A percentile compares a stretch with the other conserved stretches of the same genome.
phyloP scores from a whole-genome alignment of 2,329 filamentous ascomycete species.

The Microdochium bolleyi region DNA sequence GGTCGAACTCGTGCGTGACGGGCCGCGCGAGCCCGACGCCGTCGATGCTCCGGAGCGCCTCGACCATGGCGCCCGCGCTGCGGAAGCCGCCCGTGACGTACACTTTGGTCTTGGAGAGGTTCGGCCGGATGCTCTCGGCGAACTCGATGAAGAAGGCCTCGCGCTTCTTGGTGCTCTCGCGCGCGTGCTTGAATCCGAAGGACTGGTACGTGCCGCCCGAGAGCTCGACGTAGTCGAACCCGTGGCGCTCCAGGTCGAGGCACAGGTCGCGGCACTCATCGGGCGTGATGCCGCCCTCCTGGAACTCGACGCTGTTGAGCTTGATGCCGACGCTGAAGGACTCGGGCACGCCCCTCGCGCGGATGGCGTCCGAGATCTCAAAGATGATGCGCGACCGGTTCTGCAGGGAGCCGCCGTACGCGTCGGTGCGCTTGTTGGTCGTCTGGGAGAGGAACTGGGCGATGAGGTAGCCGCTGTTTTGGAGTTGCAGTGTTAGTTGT shows the following conservation, averaged over 20 bases:
- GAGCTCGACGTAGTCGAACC: constrained; percentile 61
- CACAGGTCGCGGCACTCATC: constrained; percentile 29
- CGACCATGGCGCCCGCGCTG: constrained; percentile 46
- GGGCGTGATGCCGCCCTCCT: constrained; percentile 22
- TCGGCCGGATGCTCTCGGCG: constrained; percentile 40
- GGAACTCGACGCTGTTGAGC: constrained; percentile 50
- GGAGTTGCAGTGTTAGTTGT: too few relatives aligned
- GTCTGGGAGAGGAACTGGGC: constrained; percentile 44
- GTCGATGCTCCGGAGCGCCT: constrained; percentile 48
- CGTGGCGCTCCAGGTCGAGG: constrained; percentile 45
- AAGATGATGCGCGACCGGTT: constrained; percentile 42
- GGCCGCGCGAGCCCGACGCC: constrained; percentile 48
- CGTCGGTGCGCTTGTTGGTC: constrained; percentile 44
- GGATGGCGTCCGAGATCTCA: constrained; percentile 38
- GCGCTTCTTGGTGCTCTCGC: constrained; percentile 38
- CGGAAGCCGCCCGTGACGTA: constrained; percentile 54
- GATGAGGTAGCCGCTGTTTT: constrained; percentile 42
- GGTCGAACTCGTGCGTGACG: constrained; percentile 20
- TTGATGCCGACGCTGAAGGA: constrained; percentile 45
- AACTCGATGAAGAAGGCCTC: constrained; percentile 66
- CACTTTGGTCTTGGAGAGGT: constrained; percentile 39
- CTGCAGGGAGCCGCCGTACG: constrained; percentile 44
- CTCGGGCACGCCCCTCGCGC: constrained; percentile 21
- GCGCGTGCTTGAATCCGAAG: constrained; percentile 27
- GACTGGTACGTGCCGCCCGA: constrained; percentile 55